These are phyloP conservation scores for Salvia hispanica DNA, from an alignment of 257 asterid genomes.

Conservation along the genomic window DNA sequence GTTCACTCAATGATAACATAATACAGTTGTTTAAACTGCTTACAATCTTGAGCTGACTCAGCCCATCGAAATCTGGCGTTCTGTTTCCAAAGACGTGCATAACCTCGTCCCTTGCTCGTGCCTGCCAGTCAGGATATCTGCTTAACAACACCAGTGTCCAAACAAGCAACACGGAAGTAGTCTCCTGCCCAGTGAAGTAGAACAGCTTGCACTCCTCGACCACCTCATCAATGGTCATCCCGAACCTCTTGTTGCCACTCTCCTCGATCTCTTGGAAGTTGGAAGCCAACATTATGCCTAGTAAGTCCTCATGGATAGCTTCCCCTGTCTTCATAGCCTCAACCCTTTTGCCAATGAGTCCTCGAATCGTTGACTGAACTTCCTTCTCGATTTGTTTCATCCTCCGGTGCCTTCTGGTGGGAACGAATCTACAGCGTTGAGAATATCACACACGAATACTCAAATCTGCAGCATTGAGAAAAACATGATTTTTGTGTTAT, in stretches of 20 bases:
- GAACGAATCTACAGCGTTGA: too few relatives aligned
- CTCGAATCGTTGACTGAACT: background rate
- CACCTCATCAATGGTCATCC: slow-evolving; percentile 11
- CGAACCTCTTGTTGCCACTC: too few relatives aligned
- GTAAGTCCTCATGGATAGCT: background rate
- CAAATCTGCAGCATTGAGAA: too few relatives aligned
- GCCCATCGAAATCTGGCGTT: slow-evolving; percentile 36
- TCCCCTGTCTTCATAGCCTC: background rate
- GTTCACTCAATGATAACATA: too few relatives aligned
- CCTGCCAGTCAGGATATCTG: slow-evolving; percentile 49
- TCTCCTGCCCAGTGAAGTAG: slow-evolving; percentile 51
- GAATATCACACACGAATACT: too few relatives aligned
- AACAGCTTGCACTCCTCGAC: slow-evolving; percentile 33
- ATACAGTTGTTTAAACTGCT: too few relatives aligned
- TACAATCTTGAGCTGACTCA: slow-evolving; percentile 50
- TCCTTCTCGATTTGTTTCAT: slow-evolving; percentile 14
- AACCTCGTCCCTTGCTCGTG: slow-evolving; percentile 49
- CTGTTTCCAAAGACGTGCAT: slow-evolving; percentile 31
- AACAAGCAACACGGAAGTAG: slow-evolving; percentile 40
- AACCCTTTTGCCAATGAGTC: background rate
- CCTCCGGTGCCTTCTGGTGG: slow-evolving; percentile 32
- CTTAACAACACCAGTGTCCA: slow-evolving; percentile 49
- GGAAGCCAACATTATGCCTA: slow-evolving; percentile 22
- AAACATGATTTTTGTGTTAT: too few relatives aligned
- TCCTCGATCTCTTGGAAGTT: slow-evolving; percentile 17